Evolutionary conservation across 805 yeast species (phyloP).

Genomic region (Candida lessepsii): DNA sequence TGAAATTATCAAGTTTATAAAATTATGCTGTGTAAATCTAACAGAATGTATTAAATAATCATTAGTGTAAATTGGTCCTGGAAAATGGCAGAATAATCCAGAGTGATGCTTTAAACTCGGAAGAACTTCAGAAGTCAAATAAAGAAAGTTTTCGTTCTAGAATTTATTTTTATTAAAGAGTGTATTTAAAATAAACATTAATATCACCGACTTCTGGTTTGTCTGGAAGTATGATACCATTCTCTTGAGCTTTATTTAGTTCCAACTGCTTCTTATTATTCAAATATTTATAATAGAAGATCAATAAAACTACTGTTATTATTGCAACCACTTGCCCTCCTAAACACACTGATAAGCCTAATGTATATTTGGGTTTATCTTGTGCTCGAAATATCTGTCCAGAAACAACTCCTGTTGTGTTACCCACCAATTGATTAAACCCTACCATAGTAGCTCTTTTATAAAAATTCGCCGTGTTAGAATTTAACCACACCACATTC

Average conservation of each 20-base stretch:
- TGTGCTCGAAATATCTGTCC: constrained; percentile 28
- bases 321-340: constrained; percentile 36
- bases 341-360: constrained; percentile 40
- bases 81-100: too few species aligned
- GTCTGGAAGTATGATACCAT: neutral
- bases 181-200: constrained; percentile 1
- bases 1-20: too few species aligned
- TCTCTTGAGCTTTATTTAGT: neutral
- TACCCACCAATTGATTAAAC: constrained; percentile 28
- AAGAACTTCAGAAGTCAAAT: too few species aligned
- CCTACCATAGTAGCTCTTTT: constrained; percentile 39
- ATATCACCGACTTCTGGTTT: neutral
- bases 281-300: neutral
- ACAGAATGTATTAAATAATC: too few species aligned
- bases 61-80: too few species aligned
- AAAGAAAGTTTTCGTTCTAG: too few species aligned
- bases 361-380: constrained; percentile 37
- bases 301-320: constrained; percentile 25
- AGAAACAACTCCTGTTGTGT: constrained; percentile 38
- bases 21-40: too few species aligned
- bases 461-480: constrained; percentile 41
- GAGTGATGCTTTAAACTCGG: too few species aligned
- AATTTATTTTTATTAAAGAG: constrained; percentile 2
- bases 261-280: neutral
- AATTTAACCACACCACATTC: constrained; percentile 44